Evolutionary conservation across 805 yeast species (phyloP), one percentile per base, ranked within the genome.

Genomic region (Wickerhamomyces hampshirensis): DNA sequence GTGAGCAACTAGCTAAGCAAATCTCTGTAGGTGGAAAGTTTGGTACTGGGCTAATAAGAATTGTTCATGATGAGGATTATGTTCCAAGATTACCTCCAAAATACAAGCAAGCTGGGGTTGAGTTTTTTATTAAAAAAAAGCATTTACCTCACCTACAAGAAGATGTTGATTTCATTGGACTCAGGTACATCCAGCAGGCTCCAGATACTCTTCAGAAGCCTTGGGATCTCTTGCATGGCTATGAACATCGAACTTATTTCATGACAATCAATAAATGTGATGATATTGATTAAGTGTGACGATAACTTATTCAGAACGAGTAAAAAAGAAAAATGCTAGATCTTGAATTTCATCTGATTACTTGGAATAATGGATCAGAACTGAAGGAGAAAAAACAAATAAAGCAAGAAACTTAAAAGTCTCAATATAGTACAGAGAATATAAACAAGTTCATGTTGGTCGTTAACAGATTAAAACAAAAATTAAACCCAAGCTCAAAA

Each of bases 21-120:
- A 48, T 58, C 9, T 39, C 47, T 0, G 10, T 23, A n/a, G 49
- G 40, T 15, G 34, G 34, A 4, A n/a, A 23, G 7, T 33, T 45
- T 13, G 30, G 36, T 4, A 51, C 46, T 18, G 77, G 81, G 0
- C 69, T 66, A 38, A 60, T 75, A 23, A 63, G 88, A 50, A 71
- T 81, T 6, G 66, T 68, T 3, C 85, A 81, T 50, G 58, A 62
- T 13, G 67, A 66, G 17, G 93, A 82, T 46, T 56, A 70, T 30
- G 77, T 83, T 12, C 80, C 87, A 0, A 47, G 55, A 40, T 59
- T 80, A 23, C 89, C 88, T 3, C 78, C 82, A 5, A 38, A 10
- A 45, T 49, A 46, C 50, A 53, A 12, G 54, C 65, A 38, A 46
- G 59, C 47, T 47, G 68, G 57, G 50, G 66, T 44, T 48, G 50